These are phyloP conservation scores for Piper longum DNA, from an alignment of 164 flowering plant genomes.

Conservation along the genomic window DNA sequence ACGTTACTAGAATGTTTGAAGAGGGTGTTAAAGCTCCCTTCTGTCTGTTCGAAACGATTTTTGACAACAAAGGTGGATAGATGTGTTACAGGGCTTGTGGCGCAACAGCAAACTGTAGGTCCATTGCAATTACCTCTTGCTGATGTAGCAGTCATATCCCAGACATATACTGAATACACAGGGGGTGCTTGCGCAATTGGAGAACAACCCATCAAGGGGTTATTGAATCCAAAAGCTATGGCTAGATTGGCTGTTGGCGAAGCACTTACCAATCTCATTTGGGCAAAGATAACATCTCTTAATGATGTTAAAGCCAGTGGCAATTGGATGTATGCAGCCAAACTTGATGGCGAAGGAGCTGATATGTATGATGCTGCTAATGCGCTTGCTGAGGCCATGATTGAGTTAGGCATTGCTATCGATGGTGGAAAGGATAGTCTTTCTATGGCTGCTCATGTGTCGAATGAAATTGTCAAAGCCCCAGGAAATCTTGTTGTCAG, in stretches of 20 bases:
- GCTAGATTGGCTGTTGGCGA: constrained; percentile 89
- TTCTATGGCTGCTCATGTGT: constrained; percentile 85
- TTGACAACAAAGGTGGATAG: constrained; percentile 90
- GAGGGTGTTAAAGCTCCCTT: constrained; percentile 81
- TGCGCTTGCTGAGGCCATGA: constrained; percentile 82
- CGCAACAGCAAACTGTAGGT: constrained; percentile 95
- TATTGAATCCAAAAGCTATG: constrained; percentile 85
- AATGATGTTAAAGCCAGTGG: constrained; percentile 94
- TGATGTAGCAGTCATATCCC: constrained; percentile 94
- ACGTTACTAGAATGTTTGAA: constrained; percentile 66
- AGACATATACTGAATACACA: constrained; percentile 48
- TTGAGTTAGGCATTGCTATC: constrained; percentile 83
- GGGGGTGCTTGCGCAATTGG: constrained; percentile 97
- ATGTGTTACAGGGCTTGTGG: constrained; percentile 97
- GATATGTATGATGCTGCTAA: constrained; percentile 91
- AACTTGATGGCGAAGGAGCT: constrained; percentile 94
- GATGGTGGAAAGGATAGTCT: constrained; percentile 98
- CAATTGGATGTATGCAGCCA: constrained; percentile 99
- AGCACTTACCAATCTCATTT: constrained; percentile 92
- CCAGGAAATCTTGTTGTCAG: constrained; percentile 93
- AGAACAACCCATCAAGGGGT: constrained; percentile 87
- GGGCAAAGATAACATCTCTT: constrained; percentile 85
- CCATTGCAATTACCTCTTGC: constrained; percentile 85
- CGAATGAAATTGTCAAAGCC: constrained; percentile 83
- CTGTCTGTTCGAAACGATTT: constrained; percentile 82